A percentile compares a stretch with the other conserved stretches of the same genome.
phyloP scores from a whole-genome alignment of 1,284 basidiomycete genomes.

The Cystobasidiaceae sp. region DNA sequence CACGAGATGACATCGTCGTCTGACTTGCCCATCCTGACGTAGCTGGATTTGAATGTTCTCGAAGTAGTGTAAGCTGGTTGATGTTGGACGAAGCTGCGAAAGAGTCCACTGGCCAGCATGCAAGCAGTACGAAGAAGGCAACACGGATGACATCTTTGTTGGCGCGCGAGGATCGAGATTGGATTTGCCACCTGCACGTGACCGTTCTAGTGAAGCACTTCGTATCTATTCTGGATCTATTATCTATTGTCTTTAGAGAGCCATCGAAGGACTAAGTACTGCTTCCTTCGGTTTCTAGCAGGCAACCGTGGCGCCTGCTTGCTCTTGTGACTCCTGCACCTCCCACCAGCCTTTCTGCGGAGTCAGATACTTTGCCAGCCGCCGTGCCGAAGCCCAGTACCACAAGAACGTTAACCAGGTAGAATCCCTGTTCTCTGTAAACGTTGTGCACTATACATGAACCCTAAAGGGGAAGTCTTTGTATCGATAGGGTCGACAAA shows the following conservation, averaged over 20 bases:
- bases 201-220: background rate
- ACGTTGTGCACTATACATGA: background rate
- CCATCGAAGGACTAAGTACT: background rate
- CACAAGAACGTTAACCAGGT: background rate
- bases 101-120: background rate
- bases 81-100: background rate
- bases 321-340: background rate
- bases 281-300: background rate
- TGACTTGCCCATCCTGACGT: constrained; percentile 15
- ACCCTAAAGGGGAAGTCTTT: no score
- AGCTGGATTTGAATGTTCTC: background rate
- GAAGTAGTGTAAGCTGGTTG: background rate
- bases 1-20: constrained; percentile 24
- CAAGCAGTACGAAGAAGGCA: background rate
- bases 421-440: background rate
- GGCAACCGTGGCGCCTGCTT: background rate
- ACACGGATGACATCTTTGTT: background rate
- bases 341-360: background rate
- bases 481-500: no score
- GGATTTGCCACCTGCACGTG: background rate
- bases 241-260: background rate
- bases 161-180: background rate
- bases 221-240: background rate
- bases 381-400: background rate
- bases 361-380: background rate